These are phyloP conservation scores for Lolium perenne DNA, from an alignment of 176 grass and related monocot species.

Conservation along the genomic window DNA sequence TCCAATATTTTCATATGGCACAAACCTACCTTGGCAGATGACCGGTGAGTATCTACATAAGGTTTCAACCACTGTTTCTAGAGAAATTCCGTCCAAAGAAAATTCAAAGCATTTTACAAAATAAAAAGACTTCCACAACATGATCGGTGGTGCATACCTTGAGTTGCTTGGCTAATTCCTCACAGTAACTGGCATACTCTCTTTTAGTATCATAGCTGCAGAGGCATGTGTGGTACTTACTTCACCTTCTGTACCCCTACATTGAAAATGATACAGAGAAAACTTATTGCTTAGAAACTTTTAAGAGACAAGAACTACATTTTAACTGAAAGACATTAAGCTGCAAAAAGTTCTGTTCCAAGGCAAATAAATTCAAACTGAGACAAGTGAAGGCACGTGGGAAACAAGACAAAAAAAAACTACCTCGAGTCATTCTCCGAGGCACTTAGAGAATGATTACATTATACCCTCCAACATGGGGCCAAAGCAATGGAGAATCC, in stretches of 20 bases:
- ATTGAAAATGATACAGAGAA: background rate
- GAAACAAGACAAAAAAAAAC: too few species aligned
- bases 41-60: background rate
- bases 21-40: background rate
- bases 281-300: background rate
- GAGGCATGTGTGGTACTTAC: background rate
- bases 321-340: too few species aligned
- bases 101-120: background rate
- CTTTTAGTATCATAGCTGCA: background rate
- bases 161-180: background rate
- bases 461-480: too few species aligned
- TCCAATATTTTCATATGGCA: background rate
- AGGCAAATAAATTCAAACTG: too few species aligned
- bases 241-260: background rate
- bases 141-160: too few species aligned
- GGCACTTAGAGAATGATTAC: too few species aligned
- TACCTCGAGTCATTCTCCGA: too few species aligned
- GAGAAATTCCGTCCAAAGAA: background rate
- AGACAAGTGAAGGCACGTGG: too few species aligned
- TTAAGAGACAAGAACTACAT: too few species aligned
- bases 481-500: too few species aligned
- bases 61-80: background rate
- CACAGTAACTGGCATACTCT: background rate
- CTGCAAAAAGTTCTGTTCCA: too few species aligned
- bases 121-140: background rate